These are phyloP conservation scores for Letharia columbiana DNA, from an alignment of 495 filamentous ascomycete species.

Conservation along the genomic window DNA sequence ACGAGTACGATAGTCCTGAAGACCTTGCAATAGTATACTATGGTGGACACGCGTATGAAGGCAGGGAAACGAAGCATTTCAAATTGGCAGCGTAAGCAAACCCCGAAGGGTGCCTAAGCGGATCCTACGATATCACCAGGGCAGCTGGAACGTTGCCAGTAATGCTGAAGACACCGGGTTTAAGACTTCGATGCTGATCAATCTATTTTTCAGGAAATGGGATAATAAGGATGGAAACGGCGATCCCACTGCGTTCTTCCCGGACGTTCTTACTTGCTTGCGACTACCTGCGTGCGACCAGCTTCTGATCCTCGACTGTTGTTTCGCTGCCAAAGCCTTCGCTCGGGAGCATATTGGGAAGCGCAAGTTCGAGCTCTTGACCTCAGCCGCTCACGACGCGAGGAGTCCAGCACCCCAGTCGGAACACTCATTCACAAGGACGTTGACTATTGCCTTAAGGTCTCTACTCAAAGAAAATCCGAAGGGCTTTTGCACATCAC, in stretches of 20 bases:
- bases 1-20: conserved; percentile 25
- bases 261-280: conserved; percentile 22
- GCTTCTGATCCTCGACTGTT: conserved; percentile 27
- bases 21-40: conserved; percentile 27
- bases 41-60: conserved; percentile 25
- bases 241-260: conserved; percentile 25
- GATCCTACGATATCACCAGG: not conserved
- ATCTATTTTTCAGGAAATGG: conserved; percentile 13
- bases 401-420: conserved; percentile 9
- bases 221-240: conserved; percentile 14
- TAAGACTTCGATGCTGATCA: conserved; percentile 1
- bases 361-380: conserved; percentile 27
- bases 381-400: conserved; percentile 16
- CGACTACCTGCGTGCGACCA: conserved; percentile 25
- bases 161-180: not conserved
- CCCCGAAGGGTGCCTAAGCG: not conserved
- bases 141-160: not conserved
- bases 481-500: conserved; percentile 22
- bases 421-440: conserved; percentile 23
- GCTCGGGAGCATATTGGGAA: conserved; percentile 19
- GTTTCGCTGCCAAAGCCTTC: conserved; percentile 24
- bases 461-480: conserved; percentile 16
- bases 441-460: conserved; percentile 13
- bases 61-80: conserved; percentile 21
- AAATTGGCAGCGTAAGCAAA: conserved; percentile 25